phyloP scores from a whole-genome alignment of 2,329 filamentous ascomycete species.

The Cladosporium cucumerinum region DNA sequence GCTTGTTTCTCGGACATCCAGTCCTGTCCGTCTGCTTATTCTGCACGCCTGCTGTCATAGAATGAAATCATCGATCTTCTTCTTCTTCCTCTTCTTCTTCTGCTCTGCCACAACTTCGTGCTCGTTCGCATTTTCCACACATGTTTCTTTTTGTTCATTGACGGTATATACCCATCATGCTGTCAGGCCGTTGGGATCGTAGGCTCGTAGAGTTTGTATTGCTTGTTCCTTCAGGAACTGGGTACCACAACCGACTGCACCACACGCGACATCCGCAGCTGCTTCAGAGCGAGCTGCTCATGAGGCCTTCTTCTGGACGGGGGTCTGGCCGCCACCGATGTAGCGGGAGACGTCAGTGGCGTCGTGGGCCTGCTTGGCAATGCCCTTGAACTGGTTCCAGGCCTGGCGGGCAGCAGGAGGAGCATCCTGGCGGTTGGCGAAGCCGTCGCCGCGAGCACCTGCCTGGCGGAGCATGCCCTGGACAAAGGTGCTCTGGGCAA shows the following conservation, averaged over 20 bases:
- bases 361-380: constrained; percentile 70
- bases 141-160: constrained; percentile 5
- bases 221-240: constrained; percentile 2
- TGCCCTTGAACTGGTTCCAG: constrained; percentile 76
- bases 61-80: constrained; percentile 14
- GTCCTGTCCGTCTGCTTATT: background rate
- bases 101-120: background rate
- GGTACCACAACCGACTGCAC: constrained; percentile 2
- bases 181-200: constrained; percentile 16
- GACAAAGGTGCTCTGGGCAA: constrained; percentile 88
- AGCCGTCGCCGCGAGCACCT: constrained; percentile 72
- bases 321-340: constrained; percentile 49
- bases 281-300: constrained; percentile 35
- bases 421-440: constrained; percentile 80
- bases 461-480: constrained; percentile 73
- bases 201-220: constrained; percentile 15
- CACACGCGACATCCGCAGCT: background rate
- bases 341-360: constrained; percentile 76
- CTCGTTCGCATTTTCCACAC: background rate
- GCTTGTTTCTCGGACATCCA: background rate
- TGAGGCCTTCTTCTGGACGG: constrained; percentile 63
- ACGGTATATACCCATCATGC: constrained; percentile 5
- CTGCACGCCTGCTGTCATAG: constrained; percentile 3
- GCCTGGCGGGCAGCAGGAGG: constrained; percentile 73
- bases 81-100: background rate